phyloP scores from a whole-genome alignment of 1,139 yeast species.

The Geotrichum histeridarum region DNA sequence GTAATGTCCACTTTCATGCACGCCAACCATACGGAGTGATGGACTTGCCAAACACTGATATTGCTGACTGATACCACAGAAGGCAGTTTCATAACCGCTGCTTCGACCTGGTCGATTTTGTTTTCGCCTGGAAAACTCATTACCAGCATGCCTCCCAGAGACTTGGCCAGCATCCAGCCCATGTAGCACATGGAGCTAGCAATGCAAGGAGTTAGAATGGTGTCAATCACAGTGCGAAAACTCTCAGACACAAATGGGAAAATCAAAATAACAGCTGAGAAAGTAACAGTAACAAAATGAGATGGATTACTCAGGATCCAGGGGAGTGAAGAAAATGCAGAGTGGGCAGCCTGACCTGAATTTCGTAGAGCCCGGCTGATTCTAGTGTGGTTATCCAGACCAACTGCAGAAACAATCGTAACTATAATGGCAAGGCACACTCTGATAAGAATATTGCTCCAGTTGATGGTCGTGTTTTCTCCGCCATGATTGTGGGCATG shows the following conservation, averaged over 20 bases:
- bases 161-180: conserved; percentile 42
- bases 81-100: conserved; percentile 28
- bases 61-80: conserved; percentile 34
- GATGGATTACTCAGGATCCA: conserved; percentile 50
- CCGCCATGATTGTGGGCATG: conserved; percentile 48
- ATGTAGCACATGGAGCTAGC: conserved; percentile 40
- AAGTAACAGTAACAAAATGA: conserved; percentile 55
- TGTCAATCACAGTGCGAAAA: conserved; percentile 27
- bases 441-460: conserved; percentile 28
- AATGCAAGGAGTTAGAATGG: conserved; percentile 38
- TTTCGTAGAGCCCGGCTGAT: conserved; percentile 31
- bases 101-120: conserved; percentile 31
- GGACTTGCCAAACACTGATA: conserved; percentile 42
- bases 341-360: conserved; percentile 19
- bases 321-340: conserved; percentile 26
- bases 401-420: conserved; percentile 36
- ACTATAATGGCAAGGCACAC: conserved; percentile 35
- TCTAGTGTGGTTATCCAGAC: conserved; percentile 34
- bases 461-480: conserved; percentile 20
- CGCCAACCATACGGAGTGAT: conserved; percentile 42
- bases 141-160: conserved; percentile 43
- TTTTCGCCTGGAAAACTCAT: conserved; percentile 43
- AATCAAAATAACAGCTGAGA: conserved; percentile 41
- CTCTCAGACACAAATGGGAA: conserved; percentile 31
- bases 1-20: conserved; percentile 35